Conservation (phyloP, 106 monocot species). For the Posidonia australis region DNA sequence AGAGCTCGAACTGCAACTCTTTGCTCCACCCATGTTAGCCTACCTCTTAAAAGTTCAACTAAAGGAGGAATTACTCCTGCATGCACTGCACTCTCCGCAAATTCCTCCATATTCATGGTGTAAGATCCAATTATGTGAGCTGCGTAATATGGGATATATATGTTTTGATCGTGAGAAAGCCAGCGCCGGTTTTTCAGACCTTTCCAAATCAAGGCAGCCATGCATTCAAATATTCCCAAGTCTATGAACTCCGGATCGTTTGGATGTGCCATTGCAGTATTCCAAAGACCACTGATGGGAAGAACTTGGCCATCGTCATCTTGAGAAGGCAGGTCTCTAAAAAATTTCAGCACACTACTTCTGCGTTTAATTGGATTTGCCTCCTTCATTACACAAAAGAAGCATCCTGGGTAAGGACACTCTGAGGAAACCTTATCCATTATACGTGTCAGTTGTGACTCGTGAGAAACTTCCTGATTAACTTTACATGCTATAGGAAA, state of each 20-base stretch:
- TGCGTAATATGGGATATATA: conserved; percentile 97
- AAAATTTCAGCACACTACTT: conserved; percentile 76
- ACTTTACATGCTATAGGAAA: background rate
- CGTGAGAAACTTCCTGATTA: background rate
- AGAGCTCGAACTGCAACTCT: conserved; percentile 92
- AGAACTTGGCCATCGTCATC: conserved; percentile 97
- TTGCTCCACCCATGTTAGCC: conserved; percentile 98
- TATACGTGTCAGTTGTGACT: background rate
- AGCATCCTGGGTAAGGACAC: conserved; percentile 89
- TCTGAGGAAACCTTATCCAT: conserved; percentile 81
- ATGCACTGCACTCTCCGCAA: conserved; percentile 80
- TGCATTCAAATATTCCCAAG: conserved; percentile 97
- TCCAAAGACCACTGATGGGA: conserved; percentile 96
- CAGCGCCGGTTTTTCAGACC: conserved; percentile 87
- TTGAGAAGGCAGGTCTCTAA: conserved; percentile 81
- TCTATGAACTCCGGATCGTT: conserved; percentile 95
- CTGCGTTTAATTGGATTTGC: conserved; percentile 74
- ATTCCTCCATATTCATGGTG: conserved; percentile 99
- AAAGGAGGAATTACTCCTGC: conserved; percentile 87
- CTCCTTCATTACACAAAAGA: conserved; percentile 99
- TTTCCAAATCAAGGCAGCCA: conserved; percentile 89
- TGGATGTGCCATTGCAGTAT: conserved; percentile 97
- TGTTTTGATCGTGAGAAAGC: conserved; percentile 93
- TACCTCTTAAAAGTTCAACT: conserved; percentile 87
- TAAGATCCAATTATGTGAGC: conserved; percentile 99